These are phyloP conservation scores for Aureobasidium lini DNA, from an alignment of 2,329 filamentous ascomycete genomes.

Conservation along the genomic window DNA sequence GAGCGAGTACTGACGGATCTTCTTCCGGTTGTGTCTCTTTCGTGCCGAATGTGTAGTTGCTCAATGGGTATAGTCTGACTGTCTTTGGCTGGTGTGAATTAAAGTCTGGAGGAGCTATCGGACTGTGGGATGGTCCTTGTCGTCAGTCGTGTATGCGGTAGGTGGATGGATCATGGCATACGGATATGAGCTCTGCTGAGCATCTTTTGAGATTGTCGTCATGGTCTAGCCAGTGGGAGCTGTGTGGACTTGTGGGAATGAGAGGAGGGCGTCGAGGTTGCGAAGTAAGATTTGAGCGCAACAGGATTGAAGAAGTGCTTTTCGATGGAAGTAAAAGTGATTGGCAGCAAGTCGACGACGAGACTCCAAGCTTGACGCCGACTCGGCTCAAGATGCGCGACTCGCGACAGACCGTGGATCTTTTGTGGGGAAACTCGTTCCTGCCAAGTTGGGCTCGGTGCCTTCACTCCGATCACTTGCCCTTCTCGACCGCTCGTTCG, in stretches of 20 bases:
- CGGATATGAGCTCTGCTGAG: slow-evolving; percentile 69
- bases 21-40: slow-evolving; percentile 98
- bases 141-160: not conserved
- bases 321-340: not conserved
- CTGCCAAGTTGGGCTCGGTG: not conserved
- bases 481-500: not conserved
- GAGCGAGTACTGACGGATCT: slow-evolving; percentile 88
- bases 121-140: slow-evolving; percentile 36
- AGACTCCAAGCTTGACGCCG: not conserved
- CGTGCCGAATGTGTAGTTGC: slow-evolving; percentile 97
- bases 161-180: slow-evolving; percentile 28
- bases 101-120: slow-evolving; percentile 67
- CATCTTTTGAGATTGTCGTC: slow-evolving; percentile 74
- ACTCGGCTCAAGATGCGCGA: not conserved
- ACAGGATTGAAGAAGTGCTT: not conserved
- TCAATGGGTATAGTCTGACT: slow-evolving; percentile 86
- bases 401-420: not conserved
- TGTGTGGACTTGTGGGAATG: not conserved
- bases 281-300: no score
- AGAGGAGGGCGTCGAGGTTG: not conserved
- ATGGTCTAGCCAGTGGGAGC: slow-evolving; percentile 39
- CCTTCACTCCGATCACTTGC: not conserved
- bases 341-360: not conserved
- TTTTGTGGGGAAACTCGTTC: not conserved
- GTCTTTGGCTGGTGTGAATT: slow-evolving; percentile 82